Conservation (phyloP, 495 filamentous ascomycete genomes). For the Polyplosphaeria fusca region DNA sequence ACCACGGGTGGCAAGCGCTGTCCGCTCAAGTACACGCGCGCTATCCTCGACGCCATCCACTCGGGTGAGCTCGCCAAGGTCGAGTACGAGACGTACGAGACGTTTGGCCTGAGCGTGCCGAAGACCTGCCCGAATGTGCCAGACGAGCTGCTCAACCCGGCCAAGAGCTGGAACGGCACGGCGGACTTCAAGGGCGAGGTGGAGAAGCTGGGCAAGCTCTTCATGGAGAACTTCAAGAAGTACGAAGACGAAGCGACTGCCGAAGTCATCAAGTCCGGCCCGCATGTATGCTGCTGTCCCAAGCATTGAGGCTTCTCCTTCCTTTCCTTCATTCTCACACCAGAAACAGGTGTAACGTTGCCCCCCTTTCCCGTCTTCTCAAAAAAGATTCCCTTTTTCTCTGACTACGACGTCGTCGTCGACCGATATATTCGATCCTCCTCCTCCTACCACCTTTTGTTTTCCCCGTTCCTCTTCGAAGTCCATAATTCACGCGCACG, state of each 20-base stretch:
- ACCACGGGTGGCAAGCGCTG: slow-evolving; percentile 95
- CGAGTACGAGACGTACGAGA: slow-evolving; percentile 91
- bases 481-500: no score
- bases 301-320: no score
- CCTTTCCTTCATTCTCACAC: no score
- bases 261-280: slow-evolving; percentile 73
- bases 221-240: slow-evolving; percentile 97
- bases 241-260: slow-evolving; percentile 82
- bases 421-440: no score
- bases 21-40: slow-evolving; percentile 97
- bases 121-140: slow-evolving; percentile 83
- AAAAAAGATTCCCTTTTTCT: no score
- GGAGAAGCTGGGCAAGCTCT: slow-evolving; percentile 78
- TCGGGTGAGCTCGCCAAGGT: slow-evolving; percentile 86
- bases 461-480: no score
- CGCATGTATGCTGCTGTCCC: slow-evolving; percentile 40
- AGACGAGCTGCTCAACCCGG: slow-evolving; percentile 87
- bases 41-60: slow-evolving; percentile 97
- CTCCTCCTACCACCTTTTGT: no score
- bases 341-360: no score
- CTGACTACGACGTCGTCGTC: no score
- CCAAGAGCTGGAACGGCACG: slow-evolving; percentile 80
- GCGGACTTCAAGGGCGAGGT: slow-evolving; percentile 82
- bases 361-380: no score
- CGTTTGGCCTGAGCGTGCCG: slow-evolving; percentile 94